phyloP scores from a whole-genome alignment of 2,329 filamentous ascomycete genomes.

The Penicillium sp. region DNA sequence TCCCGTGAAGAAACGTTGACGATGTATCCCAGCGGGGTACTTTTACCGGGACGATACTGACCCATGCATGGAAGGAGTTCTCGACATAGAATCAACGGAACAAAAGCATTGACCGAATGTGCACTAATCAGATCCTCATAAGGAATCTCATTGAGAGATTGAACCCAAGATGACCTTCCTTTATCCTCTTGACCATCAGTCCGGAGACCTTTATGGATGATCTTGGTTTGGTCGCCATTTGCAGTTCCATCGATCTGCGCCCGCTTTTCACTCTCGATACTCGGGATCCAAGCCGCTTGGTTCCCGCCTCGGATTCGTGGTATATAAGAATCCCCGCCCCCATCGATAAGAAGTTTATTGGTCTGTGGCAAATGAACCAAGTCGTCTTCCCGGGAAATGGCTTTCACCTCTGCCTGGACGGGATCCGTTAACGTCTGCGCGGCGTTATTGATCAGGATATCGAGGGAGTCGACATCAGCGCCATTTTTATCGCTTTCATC shows the following conservation, averaged over 20 bases:
- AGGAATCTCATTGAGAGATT: constrained; percentile 37
- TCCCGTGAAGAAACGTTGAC: constrained; percentile 37
- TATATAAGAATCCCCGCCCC: constrained; percentile 5
- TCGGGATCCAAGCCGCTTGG: constrained; percentile 15
- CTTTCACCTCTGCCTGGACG: constrained; percentile 28
- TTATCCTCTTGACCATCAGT: not conserved
- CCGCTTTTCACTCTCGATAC: constrained; percentile 29
- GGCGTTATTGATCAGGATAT: constrained; percentile 43
- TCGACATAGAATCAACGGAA: constrained; percentile 39
- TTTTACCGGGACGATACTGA: not conserved
- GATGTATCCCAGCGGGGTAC: constrained; percentile 25
- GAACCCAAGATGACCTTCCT: constrained; percentile 36
- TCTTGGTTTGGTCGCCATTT: not conserved
- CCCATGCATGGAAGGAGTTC: constrained; percentile 37
- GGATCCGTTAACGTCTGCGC: constrained; percentile 42
- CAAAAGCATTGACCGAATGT: constrained; percentile 40
- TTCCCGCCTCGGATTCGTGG: constrained; percentile 16
- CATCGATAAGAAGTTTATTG: not conserved
- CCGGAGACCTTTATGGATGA: constrained; percentile 14
- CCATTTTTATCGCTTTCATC: not conserved
- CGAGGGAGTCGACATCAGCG: constrained; percentile 11
- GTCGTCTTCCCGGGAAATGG: constrained; percentile 25
- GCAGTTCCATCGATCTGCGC: constrained; percentile 16
- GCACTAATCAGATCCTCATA: constrained; percentile 42
- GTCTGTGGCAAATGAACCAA: constrained; percentile 9